Conservation (phyloP, 805 yeast genomes). For the Clavispora vitiphila region DNA sequence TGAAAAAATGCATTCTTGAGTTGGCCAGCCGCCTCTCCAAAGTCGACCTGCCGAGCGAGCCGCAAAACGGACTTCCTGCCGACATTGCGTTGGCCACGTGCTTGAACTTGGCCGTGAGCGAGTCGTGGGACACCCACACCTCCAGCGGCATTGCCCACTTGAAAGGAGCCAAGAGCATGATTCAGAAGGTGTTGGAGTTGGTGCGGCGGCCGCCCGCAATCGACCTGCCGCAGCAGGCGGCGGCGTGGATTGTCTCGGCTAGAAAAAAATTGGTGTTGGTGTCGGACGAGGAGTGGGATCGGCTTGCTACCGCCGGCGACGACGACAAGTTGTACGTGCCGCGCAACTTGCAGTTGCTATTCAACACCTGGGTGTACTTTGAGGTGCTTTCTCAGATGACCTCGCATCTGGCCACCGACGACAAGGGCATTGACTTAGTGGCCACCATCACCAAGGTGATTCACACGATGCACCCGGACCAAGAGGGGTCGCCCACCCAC, state of each 20-base stretch:
- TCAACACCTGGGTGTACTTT: conserved; percentile 63
- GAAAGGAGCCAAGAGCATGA: conserved; percentile 61
- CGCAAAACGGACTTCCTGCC: conserved; percentile 38
- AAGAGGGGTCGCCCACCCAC: conserved; percentile 3
- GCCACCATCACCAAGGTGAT: conserved; percentile 35
- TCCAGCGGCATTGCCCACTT: conserved; percentile 67
- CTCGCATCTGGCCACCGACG: conserved; percentile 43
- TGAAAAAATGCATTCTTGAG: conserved; percentile 56
- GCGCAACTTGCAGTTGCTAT: conserved; percentile 45
- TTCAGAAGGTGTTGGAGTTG: conserved; percentile 39
- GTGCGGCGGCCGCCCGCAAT: conserved; percentile 13
- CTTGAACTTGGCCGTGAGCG: conserved; percentile 57
- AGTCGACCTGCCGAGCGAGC: conserved; percentile 16
- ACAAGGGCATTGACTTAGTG: conserved; percentile 37
- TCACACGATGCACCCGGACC: conserved; percentile 18
- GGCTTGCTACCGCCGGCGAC: conserved; percentile 1
- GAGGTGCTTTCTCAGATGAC: conserved; percentile 68
- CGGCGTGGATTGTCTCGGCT: background rate
- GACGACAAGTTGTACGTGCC: conserved; percentile 23
- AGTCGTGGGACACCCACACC: conserved; percentile 64
- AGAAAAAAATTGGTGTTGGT: conserved; percentile 27
- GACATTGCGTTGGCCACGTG: conserved; percentile 67
- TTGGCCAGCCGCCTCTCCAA: conserved; percentile 50
- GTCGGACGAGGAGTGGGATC: conserved; percentile 28
- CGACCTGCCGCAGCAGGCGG: background rate